phyloP scores from a whole-genome alignment of 345 rosid species.

The Bretschneidera sinensis region DNA sequence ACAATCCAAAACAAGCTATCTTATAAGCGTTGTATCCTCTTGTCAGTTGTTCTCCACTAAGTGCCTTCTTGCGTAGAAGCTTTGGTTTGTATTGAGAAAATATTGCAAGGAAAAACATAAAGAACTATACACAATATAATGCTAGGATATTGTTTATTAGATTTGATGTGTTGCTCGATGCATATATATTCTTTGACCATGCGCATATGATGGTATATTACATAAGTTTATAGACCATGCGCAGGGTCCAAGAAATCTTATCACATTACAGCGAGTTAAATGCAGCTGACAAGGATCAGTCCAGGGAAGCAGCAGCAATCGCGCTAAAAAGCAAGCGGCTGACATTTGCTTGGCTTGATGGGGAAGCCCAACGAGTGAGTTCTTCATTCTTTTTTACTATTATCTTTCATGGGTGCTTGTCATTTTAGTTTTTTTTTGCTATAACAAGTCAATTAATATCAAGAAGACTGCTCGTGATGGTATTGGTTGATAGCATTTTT shows the following conservation, averaged over 20 bases:
- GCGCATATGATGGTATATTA: constrained; percentile 23
- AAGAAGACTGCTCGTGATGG: not conserved
- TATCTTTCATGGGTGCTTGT: not conserved
- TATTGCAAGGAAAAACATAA: too few relatives aligned
- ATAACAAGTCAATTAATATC: not conserved
- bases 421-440: not conserved
- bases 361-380: constrained; percentile 81
- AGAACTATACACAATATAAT: not conserved
- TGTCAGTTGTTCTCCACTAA: too few relatives aligned
- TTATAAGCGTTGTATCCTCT: too few relatives aligned
- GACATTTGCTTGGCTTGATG: constrained; percentile 90
- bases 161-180: not conserved
- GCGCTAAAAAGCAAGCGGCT: constrained; percentile 61
- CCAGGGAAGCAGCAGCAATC: constrained; percentile 33
- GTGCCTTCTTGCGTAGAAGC: too few relatives aligned
- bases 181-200: constrained; percentile 10
- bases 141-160: not conserved
- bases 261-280: constrained; percentile 29
- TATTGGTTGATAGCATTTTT: too few relatives aligned
- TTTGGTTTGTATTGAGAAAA: too few relatives aligned
- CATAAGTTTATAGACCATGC: constrained; percentile 60
- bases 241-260: constrained; percentile 73
- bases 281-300: constrained; percentile 36
- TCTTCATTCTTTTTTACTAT: not conserved
- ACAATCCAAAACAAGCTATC: too few relatives aligned